Evolutionary conservation across 1,284 basidiomycete species (phyloP).

Genomic region (Pseudomicrostroma phylloplanum): DNA sequence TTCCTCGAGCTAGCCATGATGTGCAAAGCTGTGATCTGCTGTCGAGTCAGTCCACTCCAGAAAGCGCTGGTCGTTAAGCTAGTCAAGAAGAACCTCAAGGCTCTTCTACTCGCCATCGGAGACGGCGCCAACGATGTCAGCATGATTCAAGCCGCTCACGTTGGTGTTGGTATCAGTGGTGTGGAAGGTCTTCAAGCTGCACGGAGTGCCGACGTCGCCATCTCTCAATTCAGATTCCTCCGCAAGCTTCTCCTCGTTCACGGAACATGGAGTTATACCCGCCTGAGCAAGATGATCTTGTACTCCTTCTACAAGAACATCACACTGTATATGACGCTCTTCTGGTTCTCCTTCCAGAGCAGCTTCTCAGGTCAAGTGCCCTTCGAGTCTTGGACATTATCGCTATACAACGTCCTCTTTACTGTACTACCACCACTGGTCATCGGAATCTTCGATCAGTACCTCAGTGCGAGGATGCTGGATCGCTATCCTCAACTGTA

Average conservation of each 20-base stretch:
- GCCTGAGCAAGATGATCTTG: constrained; percentile 88
- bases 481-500: constrained; percentile 97
- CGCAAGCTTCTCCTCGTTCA: constrained; percentile 94
- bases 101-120: constrained; percentile 85
- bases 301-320: constrained; percentile 65
- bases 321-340: constrained; percentile 91
- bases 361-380: constrained; percentile 98
- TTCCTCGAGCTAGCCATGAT: constrained; percentile 94
- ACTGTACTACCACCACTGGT: constrained; percentile 85
- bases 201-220: constrained; percentile 89
- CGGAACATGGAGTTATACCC: constrained; percentile 94
- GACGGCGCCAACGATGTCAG: constrained; percentile 61
- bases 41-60: constrained; percentile 94
- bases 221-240: constrained; percentile 94
- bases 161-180: constrained; percentile 95
- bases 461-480: constrained; percentile 89
- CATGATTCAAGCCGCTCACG: constrained; percentile 64
- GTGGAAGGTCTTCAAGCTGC: constrained; percentile 98
- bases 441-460: constrained; percentile 95
- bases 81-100: constrained; percentile 89
- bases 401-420: constrained; percentile 53
- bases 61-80: constrained; percentile 97
- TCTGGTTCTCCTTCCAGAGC: constrained; percentile 80
- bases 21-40: constrained; percentile 97
- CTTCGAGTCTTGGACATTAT: constrained; percentile 97